Evolutionary conservation across 2,329 filamentous ascomycete species (phyloP).

Genomic region (Hortaea sp.): DNA sequence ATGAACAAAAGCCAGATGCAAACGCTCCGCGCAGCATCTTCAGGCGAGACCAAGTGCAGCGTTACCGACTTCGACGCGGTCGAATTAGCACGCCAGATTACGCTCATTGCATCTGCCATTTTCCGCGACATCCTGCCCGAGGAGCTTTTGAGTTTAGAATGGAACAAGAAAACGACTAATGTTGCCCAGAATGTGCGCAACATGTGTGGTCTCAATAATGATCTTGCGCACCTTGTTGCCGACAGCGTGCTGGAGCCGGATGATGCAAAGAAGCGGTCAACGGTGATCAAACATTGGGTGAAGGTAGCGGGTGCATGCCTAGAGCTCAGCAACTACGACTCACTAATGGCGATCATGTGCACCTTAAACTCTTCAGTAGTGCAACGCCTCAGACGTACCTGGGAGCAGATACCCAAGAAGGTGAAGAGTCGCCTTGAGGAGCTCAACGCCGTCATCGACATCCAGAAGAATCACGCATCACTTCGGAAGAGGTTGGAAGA

Average conservation of each 20-base stretch:
- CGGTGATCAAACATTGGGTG: constrained; percentile 94
- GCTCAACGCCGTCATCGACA: constrained; percentile 76
- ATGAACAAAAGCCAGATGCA: constrained; percentile 69
- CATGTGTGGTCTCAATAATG: constrained; percentile 86
- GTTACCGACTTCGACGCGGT: constrained; percentile 86
- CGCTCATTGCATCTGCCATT: constrained; percentile 79
- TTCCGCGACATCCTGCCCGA: constrained; percentile 90
- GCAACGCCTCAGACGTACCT: constrained; percentile 76
- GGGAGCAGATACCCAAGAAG: constrained; percentile 78
- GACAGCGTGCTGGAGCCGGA: constrained; percentile 81
- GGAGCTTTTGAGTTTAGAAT: constrained; percentile 82
- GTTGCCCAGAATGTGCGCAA: constrained; percentile 83
- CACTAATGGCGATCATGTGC: constrained; percentile 93
- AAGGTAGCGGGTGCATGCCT: constrained; percentile 83
- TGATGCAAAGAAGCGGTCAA: constrained; percentile 87
- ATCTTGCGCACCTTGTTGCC: constrained; percentile 82
- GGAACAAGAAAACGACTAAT: constrained; percentile 77
- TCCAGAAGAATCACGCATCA: constrained; percentile 81
- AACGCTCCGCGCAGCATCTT: constrained; percentile 63
- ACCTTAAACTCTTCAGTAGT: constrained; percentile 88
- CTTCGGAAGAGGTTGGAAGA: constrained; percentile 76
- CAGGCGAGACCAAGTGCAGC: constrained; percentile 56
- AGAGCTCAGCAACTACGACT: constrained; percentile 90
- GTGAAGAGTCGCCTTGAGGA: constrained; percentile 69
- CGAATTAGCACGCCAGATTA: constrained; percentile 85